A percentile compares a stretch with the other conserved stretches of the same genome.
These are phyloP conservation scores for Alternaria longipes DNA, from an alignment of 2,329 filamentous ascomycete species.

Conservation along the genomic window DNA sequence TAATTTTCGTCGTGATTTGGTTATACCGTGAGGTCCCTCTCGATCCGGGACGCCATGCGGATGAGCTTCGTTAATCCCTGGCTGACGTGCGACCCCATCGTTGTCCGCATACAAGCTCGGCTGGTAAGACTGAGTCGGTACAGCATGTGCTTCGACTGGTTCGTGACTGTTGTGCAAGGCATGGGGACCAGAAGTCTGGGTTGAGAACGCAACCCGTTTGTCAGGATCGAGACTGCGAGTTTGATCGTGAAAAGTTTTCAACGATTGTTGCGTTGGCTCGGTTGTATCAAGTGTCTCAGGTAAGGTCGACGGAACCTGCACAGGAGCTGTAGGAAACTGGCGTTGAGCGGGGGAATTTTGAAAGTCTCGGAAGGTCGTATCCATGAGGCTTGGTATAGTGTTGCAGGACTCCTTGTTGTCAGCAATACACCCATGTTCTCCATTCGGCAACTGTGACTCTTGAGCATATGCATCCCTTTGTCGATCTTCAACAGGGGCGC, in stretches of 20 bases:
- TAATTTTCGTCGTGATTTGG: conserved; percentile 20
- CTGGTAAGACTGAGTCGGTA: background rate
- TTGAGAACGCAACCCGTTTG: background rate
- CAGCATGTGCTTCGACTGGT: too few species aligned
- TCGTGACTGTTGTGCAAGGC: background rate
- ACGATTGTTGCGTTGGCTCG: background rate
- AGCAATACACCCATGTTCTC: background rate
- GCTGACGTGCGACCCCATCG: background rate
- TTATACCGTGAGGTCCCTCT: conserved; percentile 10
- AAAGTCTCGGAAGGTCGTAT: background rate
- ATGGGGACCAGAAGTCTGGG: background rate
- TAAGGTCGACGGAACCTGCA: background rate
- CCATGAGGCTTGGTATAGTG: background rate
- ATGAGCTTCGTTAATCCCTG: background rate
- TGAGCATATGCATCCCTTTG: background rate
- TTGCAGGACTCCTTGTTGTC: background rate
- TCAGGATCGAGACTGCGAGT: background rate
- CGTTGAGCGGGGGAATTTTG: background rate
- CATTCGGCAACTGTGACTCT: background rate
- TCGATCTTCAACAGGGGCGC: background rate
- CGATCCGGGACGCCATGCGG: conserved; percentile 1
- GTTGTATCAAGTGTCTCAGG: background rate
- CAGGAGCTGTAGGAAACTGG: background rate
- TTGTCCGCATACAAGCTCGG: background rate
- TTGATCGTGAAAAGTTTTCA: background rate